Evolutionary conservation across 2,329 filamentous ascomycete species (phyloP).

Genomic region (Calonectria pseudoreteaudii): DNA sequence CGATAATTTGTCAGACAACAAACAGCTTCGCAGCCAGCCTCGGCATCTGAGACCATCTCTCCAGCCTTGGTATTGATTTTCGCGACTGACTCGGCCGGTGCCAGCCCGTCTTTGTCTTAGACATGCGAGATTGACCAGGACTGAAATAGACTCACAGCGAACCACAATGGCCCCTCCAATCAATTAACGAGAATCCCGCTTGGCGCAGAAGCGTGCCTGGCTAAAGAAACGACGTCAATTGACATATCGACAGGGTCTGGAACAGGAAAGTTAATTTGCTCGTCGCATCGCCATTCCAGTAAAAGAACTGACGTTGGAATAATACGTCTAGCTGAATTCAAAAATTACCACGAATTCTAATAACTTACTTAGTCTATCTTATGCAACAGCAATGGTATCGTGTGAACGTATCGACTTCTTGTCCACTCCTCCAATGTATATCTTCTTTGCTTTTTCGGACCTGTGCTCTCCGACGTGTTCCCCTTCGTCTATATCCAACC

Average conservation of each 20-base stretch:
- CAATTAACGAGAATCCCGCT: background rate
- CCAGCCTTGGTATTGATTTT: background rate
- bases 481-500: background rate
- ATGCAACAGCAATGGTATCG: background rate
- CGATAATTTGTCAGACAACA: background rate
- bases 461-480: background rate
- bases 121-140: background rate
- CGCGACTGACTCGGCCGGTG: background rate
- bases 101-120: background rate
- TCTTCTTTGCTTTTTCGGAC: background rate
- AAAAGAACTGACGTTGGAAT: background rate
- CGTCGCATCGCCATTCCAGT: background rate
- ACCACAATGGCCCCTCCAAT: background rate
- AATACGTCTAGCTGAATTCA: background rate
- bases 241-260: background rate
- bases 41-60: background rate
- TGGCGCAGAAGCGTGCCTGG: background rate
- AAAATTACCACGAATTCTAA: background rate
- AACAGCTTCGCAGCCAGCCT: background rate
- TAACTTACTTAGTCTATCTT: no score
- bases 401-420: background rate
- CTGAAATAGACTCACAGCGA: background rate
- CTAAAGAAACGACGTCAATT: background rate
- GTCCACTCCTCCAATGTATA: background rate
- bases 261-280: background rate